Percentiles rank a stretch among this genome's conserved stretches.
Conservation (phyloP, 2,329 filamentous ascomycete species). For the Fusarium solani-melongenae region DNA sequence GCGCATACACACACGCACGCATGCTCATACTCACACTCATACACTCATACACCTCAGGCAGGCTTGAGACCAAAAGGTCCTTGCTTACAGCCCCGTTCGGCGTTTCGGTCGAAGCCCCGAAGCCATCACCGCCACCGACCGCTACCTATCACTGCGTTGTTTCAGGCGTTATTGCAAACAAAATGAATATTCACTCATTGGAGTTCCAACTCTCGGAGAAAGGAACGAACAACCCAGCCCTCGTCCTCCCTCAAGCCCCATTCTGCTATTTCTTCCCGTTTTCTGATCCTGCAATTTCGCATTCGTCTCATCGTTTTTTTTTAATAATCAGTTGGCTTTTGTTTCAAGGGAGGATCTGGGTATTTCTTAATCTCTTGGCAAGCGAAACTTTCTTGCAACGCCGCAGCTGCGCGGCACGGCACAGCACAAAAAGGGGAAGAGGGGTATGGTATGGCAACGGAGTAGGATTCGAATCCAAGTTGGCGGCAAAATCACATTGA, state of each 20-base stretch:
- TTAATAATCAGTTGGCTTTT: not conserved
- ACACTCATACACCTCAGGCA: not conserved
- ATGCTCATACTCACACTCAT: not conserved
- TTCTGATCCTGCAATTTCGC: not conserved
- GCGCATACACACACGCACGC: not conserved
- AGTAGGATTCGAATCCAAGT: conserved; percentile 20
- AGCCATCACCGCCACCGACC: conserved; percentile 2
- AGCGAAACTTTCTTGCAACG: conserved; percentile 4
- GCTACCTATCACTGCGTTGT: conserved; percentile 9
- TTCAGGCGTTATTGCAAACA: conserved; percentile 17
- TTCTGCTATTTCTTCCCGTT: not conserved
- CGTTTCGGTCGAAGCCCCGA: conserved; percentile 10
- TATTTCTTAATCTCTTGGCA: conserved; percentile 17
- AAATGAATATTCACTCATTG: conserved; percentile 14
- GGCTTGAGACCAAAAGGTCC: conserved; percentile 1
- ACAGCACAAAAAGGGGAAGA: conserved; percentile 12
- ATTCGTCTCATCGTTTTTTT: not conserved
- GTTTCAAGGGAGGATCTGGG: not conserved
- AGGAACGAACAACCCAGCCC: not conserved
- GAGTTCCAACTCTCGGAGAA: not conserved
- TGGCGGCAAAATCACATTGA: conserved; percentile 21
- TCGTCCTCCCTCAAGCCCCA: not conserved
- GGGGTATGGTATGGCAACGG: not conserved
- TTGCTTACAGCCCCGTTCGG: conserved; percentile 2
- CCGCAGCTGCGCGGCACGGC: not conserved